These are phyloP conservation scores for Pseudocercospora crystallina DNA, from an alignment of 2,329 filamentous ascomycete genomes.

Conservation along the genomic window DNA sequence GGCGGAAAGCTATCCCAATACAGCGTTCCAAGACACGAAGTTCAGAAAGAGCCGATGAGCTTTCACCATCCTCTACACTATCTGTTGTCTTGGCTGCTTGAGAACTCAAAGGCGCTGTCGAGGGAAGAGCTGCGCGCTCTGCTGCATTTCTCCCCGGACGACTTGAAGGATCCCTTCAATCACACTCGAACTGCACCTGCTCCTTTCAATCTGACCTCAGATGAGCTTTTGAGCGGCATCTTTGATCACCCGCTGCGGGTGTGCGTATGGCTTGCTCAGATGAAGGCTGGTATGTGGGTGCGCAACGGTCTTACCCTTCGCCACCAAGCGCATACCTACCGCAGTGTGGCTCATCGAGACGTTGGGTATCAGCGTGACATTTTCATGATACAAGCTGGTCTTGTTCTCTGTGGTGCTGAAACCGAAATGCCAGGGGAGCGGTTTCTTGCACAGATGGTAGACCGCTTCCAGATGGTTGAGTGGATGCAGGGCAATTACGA, in stretches of 20 bases:
- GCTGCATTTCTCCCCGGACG: slow-evolving; percentile 69
- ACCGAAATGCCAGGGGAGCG: slow-evolving; percentile 45
- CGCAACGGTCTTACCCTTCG: slow-evolving; percentile 93
- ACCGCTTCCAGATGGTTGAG: slow-evolving; percentile 82
- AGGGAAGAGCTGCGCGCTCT: slow-evolving; percentile 65
- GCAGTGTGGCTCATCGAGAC: slow-evolving; percentile 83
- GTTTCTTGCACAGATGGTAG: slow-evolving; percentile 86
- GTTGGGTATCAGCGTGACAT: slow-evolving; percentile 93
- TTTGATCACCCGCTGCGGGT: slow-evolving; percentile 94
- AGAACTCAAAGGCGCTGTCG: slow-evolving; percentile 76
- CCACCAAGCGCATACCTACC: slow-evolving; percentile 92
- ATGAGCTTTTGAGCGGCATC: slow-evolving; percentile 45
- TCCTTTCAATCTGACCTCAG: slow-evolving; percentile 25
- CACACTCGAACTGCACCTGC: slow-evolving; percentile 19
- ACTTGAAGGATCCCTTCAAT: slow-evolving; percentile 56
- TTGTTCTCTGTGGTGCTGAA: slow-evolving; percentile 81
- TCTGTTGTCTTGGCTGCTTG: slow-evolving; percentile 91
- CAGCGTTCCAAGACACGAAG: slow-evolving; percentile 81
- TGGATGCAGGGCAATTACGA: slow-evolving; percentile 87
- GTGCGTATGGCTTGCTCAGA: slow-evolving; percentile 94
- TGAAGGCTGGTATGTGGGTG: slow-evolving; percentile 98
- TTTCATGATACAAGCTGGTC: slow-evolving; percentile 85
- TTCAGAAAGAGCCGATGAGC: slow-evolving; percentile 88
- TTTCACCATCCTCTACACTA: slow-evolving; percentile 98
- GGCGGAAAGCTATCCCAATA: slow-evolving; percentile 29